Evolutionary conservation across 75 land plant genomes (phyloP).

Genomic region (Chamaecyparis obtusa): DNA sequence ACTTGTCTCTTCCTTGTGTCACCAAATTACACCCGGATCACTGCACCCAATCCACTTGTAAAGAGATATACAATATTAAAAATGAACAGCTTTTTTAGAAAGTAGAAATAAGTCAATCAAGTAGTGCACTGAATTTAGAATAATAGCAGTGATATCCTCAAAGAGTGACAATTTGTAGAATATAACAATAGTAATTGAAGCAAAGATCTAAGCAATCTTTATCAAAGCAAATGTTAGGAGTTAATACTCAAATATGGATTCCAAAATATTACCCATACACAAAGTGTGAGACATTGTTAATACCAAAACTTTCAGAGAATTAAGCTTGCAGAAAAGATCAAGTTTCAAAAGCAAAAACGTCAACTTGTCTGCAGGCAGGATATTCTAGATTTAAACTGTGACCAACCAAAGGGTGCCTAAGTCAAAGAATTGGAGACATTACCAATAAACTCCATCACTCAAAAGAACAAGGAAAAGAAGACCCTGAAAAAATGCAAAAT

Average conservation of each 20-base stretch:
- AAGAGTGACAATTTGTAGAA: background rate
- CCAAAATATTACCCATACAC: too few species aligned
- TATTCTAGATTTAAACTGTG: background rate
- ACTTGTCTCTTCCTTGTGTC: too few species aligned
- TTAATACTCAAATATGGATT: too few species aligned
- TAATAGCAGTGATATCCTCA: background rate
- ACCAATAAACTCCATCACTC: background rate
- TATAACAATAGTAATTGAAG: background rate
- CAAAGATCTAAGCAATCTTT: background rate
- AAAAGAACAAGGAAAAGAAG: background rate
- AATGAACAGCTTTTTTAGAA: too few species aligned
- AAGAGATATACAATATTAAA: too few species aligned
- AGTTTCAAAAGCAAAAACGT: background rate
- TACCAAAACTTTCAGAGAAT: background rate
- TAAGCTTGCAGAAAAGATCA: background rate
- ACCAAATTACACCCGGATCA: too few species aligned
- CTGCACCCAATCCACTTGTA: too few species aligned
- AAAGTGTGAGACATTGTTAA: too few species aligned
- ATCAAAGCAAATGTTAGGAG: too few species aligned
- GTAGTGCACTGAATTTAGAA: too few species aligned
- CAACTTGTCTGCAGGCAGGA: background rate
- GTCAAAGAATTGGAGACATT: conserved; percentile 1
- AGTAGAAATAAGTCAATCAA: too few species aligned
- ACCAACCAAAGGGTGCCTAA: background rate
- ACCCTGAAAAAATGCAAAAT: background rate